Evolutionary conservation across 305 asterid genomes (phyloP).

Genomic region (Fraxinus albicans): DNA sequence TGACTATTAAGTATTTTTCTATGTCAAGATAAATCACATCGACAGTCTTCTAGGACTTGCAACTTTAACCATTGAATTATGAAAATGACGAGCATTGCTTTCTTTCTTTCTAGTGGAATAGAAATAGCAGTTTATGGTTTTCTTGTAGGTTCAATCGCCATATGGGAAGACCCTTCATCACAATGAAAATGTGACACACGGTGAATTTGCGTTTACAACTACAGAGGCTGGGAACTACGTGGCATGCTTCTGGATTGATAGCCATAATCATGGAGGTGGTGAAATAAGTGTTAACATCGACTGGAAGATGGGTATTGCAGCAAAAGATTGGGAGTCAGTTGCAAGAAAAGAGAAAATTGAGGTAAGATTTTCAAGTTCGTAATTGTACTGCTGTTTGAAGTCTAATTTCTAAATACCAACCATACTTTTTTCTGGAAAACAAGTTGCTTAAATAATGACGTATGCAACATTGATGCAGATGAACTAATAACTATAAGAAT

Average conservation of each 20-base stretch:
- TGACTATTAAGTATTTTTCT: neutral
- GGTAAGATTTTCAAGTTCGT: constrained; percentile 43
- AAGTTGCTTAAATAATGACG: neutral
- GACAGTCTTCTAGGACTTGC: neutral
- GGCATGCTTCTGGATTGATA: constrained; percentile 80
- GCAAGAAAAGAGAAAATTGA: constrained; percentile 90
- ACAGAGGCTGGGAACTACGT: constrained; percentile 78
- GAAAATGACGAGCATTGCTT: neutral
- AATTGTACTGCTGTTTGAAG: neutral
- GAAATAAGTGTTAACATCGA: constrained; percentile 71
- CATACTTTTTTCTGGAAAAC: neutral
- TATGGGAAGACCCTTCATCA: constrained; percentile 71
- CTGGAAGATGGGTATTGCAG: constrained; percentile 92
- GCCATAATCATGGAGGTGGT: constrained; percentile 44
- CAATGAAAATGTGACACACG: constrained; percentile 66
- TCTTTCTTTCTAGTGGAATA: constrained; percentile 3
- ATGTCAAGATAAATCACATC: neutral
- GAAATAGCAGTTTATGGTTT: constrained; percentile 10
- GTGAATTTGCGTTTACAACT: constrained; percentile 93
- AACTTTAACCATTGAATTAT: neutral
- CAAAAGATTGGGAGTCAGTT: constrained; percentile 96
- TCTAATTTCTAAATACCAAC: neutral
- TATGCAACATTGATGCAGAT: neutral
- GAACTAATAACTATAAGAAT: neutral
- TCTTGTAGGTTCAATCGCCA: constrained; percentile 75